These are phyloP conservation scores for Aphanomyces invadans DNA, from an alignment of 352 stramenopile genomes.

Conservation along the genomic window DNA sequence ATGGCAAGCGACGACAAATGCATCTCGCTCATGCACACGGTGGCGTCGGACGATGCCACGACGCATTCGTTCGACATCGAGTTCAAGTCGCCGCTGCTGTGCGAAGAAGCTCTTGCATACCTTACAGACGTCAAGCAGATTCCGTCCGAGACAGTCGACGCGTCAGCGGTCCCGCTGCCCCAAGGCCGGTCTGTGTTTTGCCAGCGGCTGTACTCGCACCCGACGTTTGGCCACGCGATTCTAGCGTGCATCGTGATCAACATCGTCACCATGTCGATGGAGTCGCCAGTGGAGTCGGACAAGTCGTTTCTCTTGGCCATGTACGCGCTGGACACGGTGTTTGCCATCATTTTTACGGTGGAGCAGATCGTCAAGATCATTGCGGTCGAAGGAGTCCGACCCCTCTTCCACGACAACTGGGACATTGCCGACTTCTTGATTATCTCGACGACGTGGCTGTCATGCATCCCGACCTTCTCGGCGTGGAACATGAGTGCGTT, in stretches of 20 bases:
- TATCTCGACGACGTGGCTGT: conserved; percentile 56
- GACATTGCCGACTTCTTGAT: conserved; percentile 58
- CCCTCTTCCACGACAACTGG: conserved; percentile 56
- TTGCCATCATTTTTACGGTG: conserved; percentile 56
- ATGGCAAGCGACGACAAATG: conserved; percentile 56
- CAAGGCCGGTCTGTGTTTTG: conserved; percentile 42
- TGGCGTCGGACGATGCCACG: background rate
- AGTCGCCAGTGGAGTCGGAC: conserved; percentile 45
- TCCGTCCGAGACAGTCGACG: conserved; percentile 37
- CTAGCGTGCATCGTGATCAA: conserved; percentile 50
- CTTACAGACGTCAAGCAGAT: conserved; percentile 43
- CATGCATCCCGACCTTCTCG: conserved; percentile 37
- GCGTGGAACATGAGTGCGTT: conserved; percentile 69
- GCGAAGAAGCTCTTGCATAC: conserved; percentile 49
- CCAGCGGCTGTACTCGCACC: conserved; percentile 60
- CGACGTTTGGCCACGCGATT: conserved; percentile 66
- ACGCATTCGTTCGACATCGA: conserved; percentile 64
- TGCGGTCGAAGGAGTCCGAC: conserved; percentile 50
- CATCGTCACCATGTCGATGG: conserved; percentile 59
- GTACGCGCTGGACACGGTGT: conserved; percentile 45
- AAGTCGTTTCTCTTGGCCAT: conserved; percentile 34
- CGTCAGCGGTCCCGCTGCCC: conserved; percentile 45
- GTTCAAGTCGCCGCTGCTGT: conserved; percentile 44
- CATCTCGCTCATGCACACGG: conserved; percentile 38
- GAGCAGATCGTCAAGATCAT: conserved; percentile 61